These are phyloP conservation scores for Corymbia calophylla DNA, from an alignment of 441 rosid genomes.

Conservation along the genomic window DNA sequence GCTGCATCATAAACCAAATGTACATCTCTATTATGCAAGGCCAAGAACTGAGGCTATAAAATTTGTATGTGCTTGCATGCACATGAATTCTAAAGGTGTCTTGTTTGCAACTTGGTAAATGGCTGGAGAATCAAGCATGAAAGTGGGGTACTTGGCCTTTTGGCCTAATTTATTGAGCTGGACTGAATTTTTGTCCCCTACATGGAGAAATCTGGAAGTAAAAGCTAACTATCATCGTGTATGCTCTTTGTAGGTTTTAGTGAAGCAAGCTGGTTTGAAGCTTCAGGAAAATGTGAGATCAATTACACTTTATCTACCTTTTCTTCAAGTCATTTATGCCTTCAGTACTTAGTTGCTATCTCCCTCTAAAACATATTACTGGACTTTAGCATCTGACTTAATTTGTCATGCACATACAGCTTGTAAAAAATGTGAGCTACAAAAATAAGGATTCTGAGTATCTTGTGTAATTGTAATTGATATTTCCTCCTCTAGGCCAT, in stretches of 20 bases:
- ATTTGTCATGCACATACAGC: not conserved
- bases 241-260: slow-evolving; percentile 46
- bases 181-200: not conserved
- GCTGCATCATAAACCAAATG: not conserved
- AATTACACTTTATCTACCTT: not conserved
- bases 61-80: not conserved
- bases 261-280: slow-evolving; percentile 89
- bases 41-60: not conserved
- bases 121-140: not conserved
- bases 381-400: not conserved
- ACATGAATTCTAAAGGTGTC: not conserved
- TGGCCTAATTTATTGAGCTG: not conserved
- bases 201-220: not conserved
- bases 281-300: slow-evolving; percentile 68
- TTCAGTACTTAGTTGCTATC: not conserved
- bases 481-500: slow-evolving; percentile 38
- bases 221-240: not conserved
- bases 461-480: not conserved
- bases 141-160: not conserved
- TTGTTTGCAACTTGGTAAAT: not conserved
- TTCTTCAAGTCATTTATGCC: not conserved
- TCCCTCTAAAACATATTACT: not conserved
- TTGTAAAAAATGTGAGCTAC: not conserved
- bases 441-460: not conserved
- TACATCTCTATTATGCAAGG: not conserved